Evolutionary conservation across 805 yeast genomes (phyloP), one percentile per base, ranked within the genome.

Genomic region (Brettanomyces bruxellensis): DNA sequence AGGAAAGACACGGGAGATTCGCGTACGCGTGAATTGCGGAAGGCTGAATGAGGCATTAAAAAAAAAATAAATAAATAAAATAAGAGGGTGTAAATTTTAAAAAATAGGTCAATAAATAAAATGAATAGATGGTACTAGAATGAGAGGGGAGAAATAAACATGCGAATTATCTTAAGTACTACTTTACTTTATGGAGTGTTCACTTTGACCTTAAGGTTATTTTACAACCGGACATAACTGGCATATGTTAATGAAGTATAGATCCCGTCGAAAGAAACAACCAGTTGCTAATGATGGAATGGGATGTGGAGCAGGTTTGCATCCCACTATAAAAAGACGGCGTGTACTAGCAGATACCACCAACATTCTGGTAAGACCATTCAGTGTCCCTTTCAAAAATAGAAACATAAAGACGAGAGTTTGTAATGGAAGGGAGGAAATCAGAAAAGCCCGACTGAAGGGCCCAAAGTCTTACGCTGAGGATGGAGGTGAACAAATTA

Each of bases 221-320:
- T 28, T 28, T 28, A 28, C 11, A 28, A 9, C 9, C 25, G 8
- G 8, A 39, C 25, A 34, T 14, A 32, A 18, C 18, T 18, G 18
- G 18, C 18, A 18, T 18, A 41, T 28, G 2, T 28, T 14, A 7
- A 40, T 25, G 43, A 40, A n/a, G 34, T 43, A 43, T 25, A 43
- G 46, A 37, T 9, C 35, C 35, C 45, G 43, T 49, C 50, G 40
- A 51, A 47, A 38, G 34, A 50, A 46, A 12, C 55, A 50, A 3
- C 41, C 46, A 28, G 23, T 54, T 3, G 55, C 49, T 4, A 67
- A 67, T 46, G 75, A 71, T 35, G 38, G 38, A 12, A 65, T 81
- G 32, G 90, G 89, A 1, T 76, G 81, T 1, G 91, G 90, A 1
- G 85, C 85, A 1, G 84, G 86, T 0, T 69, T 84, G 0, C 73